Percentiles rank a stretch among this genome's conserved stretches.
phyloP scores from a whole-genome alignment of 805 yeast genomes.

The Phaffomyces opuntiae region DNA sequence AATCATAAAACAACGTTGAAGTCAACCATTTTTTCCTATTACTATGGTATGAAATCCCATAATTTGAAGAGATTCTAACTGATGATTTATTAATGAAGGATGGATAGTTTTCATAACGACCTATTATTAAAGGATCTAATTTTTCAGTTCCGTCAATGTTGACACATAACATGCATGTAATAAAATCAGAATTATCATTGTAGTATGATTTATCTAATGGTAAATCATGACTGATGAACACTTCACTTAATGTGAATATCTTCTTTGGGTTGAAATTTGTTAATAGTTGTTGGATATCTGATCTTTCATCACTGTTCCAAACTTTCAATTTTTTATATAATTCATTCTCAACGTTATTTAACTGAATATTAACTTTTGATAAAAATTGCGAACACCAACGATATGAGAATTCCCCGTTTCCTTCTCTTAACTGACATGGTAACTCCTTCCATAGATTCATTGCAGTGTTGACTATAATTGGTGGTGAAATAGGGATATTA shows the following conservation, averaged over 20 bases:
- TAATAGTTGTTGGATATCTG: slow-evolving; percentile 39
- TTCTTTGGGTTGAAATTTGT: slow-evolving; percentile 41
- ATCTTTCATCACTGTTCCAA: slow-evolving; percentile 56
- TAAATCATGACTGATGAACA: slow-evolving; percentile 49
- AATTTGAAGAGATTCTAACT: slow-evolving; percentile 41
- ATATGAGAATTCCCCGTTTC: slow-evolving; percentile 57
- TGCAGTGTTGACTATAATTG: slow-evolving; percentile 58
- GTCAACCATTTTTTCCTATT: slow-evolving; percentile 60
- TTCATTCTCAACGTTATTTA: slow-evolving; percentile 40
- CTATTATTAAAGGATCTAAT: slow-evolving; percentile 52
- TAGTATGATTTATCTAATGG: slow-evolving; percentile 53
- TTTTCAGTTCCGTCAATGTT: slow-evolving; percentile 60
- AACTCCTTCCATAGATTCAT: slow-evolving; percentile 55
- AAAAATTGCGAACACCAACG: slow-evolving; percentile 47
- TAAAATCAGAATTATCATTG: slow-evolving; percentile 33
- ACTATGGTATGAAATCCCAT: slow-evolving; percentile 49
- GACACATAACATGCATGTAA: slow-evolving; percentile 55
- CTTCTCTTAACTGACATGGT: slow-evolving; percentile 48
- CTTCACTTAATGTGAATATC: slow-evolving; percentile 54
- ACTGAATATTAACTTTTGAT: slow-evolving; percentile 43
- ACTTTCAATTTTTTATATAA: slow-evolving; percentile 41
- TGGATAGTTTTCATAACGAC: slow-evolving; percentile 43
- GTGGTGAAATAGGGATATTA: slow-evolving; percentile 55
- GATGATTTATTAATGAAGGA: slow-evolving; percentile 33
- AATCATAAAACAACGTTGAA: slow-evolving; percentile 54